Evolutionary conservation across 2,329 filamentous ascomycete species (phyloP).

Genomic region (Cryphonectria carpinicola): DNA sequence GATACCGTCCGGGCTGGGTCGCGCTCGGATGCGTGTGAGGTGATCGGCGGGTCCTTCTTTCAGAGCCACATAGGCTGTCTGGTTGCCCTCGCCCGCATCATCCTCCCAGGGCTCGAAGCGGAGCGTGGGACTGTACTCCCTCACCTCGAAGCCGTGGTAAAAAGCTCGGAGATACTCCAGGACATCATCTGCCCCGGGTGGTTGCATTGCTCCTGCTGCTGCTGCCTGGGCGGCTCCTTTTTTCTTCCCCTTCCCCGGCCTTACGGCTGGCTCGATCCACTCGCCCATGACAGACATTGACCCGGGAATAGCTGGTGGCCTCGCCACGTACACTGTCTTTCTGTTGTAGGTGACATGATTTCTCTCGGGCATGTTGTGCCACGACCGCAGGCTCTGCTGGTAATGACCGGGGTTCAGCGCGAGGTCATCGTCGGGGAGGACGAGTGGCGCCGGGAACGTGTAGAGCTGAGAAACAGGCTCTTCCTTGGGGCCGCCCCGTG

Average conservation of each 20-base stretch:
- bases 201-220: neutral
- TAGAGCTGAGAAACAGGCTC: slow-evolving; percentile 31
- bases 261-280: slow-evolving; percentile 48
- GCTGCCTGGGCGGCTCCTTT: slow-evolving; percentile 49
- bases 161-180: slow-evolving; percentile 47
- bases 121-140: slow-evolving; percentile 44
- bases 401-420: slow-evolving; percentile 54
- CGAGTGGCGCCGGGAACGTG: slow-evolving; percentile 61
- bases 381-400: slow-evolving; percentile 57
- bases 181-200: slow-evolving; percentile 38
- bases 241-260: slow-evolving; percentile 44
- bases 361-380: slow-evolving; percentile 49
- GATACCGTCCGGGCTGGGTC: slow-evolving; percentile 49
- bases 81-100: slow-evolving; percentile 27
- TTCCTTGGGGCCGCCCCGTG: slow-evolving; percentile 22
- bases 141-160: slow-evolving; percentile 59
- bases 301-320: slow-evolving; percentile 45
- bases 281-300: slow-evolving; percentile 43
- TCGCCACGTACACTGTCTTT: slow-evolving; percentile 59
- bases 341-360: slow-evolving; percentile 52
- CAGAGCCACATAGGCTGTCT: slow-evolving; percentile 51
- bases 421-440: slow-evolving; percentile 64
- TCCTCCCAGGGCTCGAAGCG: slow-evolving; percentile 54
- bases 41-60: slow-evolving; percentile 35
- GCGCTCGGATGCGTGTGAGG: slow-evolving; percentile 52